Conservation (phyloP, 495 filamentous ascomycete genomes). For the Gamarada debralockiae region DNA sequence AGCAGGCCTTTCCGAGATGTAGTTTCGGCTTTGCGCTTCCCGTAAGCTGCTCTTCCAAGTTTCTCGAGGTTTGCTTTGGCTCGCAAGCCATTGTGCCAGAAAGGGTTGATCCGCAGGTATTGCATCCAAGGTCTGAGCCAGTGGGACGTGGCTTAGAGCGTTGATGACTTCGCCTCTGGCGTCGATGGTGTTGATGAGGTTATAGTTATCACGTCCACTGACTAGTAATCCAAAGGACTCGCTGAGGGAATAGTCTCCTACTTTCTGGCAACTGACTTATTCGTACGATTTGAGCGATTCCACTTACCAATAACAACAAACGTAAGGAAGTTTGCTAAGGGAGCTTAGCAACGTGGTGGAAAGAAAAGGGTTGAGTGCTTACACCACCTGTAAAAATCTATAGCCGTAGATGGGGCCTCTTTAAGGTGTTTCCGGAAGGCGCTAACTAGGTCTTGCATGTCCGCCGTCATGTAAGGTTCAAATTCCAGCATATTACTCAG, state of each 20-base stretch:
- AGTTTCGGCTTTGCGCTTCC: background rate
- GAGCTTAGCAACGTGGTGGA: background rate
- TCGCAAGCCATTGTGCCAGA: constrained; percentile 12
- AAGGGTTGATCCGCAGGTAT: constrained; percentile 10
- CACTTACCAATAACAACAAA: constrained; percentile 37
- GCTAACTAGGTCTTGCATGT: background rate
- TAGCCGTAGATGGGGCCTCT: background rate
- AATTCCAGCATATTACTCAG: background rate
- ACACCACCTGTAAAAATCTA: constrained; percentile 3
- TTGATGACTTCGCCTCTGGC: constrained; percentile 10
- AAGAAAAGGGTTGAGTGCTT: background rate
- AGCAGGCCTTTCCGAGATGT: constrained; percentile 10
- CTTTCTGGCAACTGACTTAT: constrained; percentile 20
- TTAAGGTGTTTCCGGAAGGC: background rate
- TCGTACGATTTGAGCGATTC: background rate
- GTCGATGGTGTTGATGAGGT: constrained; percentile 11
- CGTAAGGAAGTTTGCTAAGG: constrained; percentile 34
- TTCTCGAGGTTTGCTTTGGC: constrained; percentile 2
- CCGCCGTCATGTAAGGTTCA: background rate
- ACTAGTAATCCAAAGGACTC: constrained; percentile 32
- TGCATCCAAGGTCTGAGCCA: constrained; percentile 10
- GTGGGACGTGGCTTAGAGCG: constrained; percentile 9
- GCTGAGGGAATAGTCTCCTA: constrained; percentile 4
- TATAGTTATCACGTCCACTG: constrained; percentile 26
- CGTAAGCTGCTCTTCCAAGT: constrained; percentile 5